Percentiles rank a stretch among this genome's conserved stretches.
These are phyloP conservation scores for Elasticomyces elasticus DNA, from an alignment of 495 filamentous ascomycete species.

Conservation along the genomic window DNA sequence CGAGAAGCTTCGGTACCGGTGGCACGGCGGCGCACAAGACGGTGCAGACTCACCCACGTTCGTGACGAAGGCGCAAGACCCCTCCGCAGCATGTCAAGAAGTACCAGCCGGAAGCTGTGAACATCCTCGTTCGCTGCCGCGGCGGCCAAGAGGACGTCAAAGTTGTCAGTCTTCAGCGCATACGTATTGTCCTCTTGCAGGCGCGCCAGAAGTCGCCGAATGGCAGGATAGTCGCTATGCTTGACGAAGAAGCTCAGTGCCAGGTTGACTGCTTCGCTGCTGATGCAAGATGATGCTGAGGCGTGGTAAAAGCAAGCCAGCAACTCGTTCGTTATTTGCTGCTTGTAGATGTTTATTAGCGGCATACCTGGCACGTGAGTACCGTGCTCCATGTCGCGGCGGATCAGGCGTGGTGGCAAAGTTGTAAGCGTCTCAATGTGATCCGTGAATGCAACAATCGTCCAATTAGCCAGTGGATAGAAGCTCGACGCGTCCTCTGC, in stretches of 20 bases:
- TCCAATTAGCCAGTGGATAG: not conserved
- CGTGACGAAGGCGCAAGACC: not conserved
- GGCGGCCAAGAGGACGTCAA: not conserved
- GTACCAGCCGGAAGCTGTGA: slow-evolving; percentile 4
- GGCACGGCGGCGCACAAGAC: not conserved
- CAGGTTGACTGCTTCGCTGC: slow-evolving; percentile 1
- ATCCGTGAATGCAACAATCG: not conserved
- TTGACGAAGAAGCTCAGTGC: slow-evolving; percentile 1
- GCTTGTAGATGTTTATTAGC: not conserved
- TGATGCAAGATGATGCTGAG: not conserved
- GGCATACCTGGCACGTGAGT: not conserved
- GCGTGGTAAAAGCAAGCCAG: not conserved
- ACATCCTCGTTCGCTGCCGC: not conserved
- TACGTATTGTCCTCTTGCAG: not conserved
- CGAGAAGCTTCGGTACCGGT: not conserved
- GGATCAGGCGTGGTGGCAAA: not conserved
- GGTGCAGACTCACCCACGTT: slow-evolving; percentile 9
- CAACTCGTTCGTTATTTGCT: not conserved
- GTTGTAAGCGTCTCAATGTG: not conserved
- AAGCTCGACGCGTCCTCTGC: not conserved
- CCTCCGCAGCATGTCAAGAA: not conserved
- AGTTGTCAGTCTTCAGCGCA: not conserved
- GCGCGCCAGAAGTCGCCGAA: not conserved
- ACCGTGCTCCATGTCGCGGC: not conserved
- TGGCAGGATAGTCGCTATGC: not conserved